A percentile compares a stretch with the other conserved stretches of the same genome.
phyloP scores from a whole-genome alignment of 352 stramenopile species.

The Phytopythium sindhum region DNA sequence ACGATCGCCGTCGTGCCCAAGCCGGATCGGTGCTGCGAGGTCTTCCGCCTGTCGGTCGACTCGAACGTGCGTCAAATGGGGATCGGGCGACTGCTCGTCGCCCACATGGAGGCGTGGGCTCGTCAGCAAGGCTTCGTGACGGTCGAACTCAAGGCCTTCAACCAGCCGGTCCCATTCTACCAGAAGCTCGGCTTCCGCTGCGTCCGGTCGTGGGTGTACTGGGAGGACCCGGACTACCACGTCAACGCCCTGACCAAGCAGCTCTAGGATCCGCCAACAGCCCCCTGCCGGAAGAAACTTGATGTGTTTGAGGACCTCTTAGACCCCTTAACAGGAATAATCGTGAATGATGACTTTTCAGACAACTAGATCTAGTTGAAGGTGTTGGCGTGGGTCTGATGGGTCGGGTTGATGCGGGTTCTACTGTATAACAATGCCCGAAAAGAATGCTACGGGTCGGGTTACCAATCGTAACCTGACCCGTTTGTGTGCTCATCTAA shows the following conservation, averaged over 20 bases:
- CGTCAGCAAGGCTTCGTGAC: conserved; percentile 16
- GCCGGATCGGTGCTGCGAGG: conserved; percentile 13
- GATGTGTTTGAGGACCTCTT: too few species aligned
- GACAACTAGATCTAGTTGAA: background rate
- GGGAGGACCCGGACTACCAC: conserved; percentile 29
- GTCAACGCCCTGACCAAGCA: conserved; percentile 25
- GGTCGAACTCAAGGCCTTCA: conserved; percentile 13
- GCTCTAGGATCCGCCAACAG: too few species aligned
- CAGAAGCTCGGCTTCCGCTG: conserved; percentile 26
- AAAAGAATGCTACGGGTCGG: too few species aligned
- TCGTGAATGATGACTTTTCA: too few species aligned
- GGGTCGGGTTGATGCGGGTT: background rate
- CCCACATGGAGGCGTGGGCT: conserved; percentile 19
- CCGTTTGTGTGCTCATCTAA: background rate
- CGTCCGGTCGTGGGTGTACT: conserved; percentile 17
- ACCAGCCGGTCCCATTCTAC: conserved; percentile 26
- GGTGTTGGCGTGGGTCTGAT: too few species aligned
- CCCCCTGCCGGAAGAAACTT: too few species aligned
- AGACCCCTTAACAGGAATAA: too few species aligned
- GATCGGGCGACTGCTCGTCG: conserved; percentile 24
- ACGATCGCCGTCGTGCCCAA: conserved; percentile 23
- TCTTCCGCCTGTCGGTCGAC: conserved; percentile 28
- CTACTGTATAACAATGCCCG: too few species aligned
- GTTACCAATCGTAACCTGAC: too few species aligned
- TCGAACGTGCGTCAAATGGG: conserved; percentile 17